These are phyloP conservation scores for Wickerhamomyces xylosicus DNA, from an alignment of 805 yeast species.

Conservation along the genomic window DNA sequence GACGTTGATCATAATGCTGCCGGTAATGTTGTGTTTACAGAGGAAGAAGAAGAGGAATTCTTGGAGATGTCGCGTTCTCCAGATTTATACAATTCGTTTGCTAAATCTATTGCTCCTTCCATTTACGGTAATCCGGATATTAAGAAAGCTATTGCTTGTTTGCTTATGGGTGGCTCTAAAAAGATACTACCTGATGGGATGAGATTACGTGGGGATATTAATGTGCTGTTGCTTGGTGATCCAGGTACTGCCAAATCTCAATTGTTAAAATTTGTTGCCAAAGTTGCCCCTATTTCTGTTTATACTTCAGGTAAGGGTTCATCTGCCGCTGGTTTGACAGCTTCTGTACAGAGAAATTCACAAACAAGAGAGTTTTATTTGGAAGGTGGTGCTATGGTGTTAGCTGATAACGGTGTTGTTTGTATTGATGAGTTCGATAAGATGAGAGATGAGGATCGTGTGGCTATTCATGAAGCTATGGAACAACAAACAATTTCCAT, in stretches of 20 bases:
- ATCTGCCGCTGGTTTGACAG: slow-evolving; percentile 98
- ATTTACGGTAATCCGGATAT: slow-evolving; percentile 91
- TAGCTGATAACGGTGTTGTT: slow-evolving; percentile 98
- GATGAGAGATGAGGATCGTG: slow-evolving; percentile 98
- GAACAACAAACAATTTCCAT: slow-evolving; percentile 98
- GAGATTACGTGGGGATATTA: slow-evolving; percentile 95
- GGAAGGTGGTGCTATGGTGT: slow-evolving; percentile 99
- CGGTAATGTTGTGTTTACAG: slow-evolving; percentile 57
- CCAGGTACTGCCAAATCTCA: slow-evolving; percentile 99
- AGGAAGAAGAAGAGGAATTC: slow-evolving; percentile 92
- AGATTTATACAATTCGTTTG: slow-evolving; percentile 73
- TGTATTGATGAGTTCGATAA: slow-evolving; percentile 99
- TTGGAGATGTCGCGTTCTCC: slow-evolving; percentile 72
- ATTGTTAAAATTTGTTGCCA: slow-evolving; percentile 87
- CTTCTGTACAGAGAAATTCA: slow-evolving; percentile 90
- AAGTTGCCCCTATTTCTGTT: slow-evolving; percentile 87
- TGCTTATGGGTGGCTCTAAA: slow-evolving; percentile 90
- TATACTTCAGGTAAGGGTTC: slow-evolving; percentile 99
- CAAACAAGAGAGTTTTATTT: slow-evolving; percentile 82
- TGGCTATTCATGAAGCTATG: slow-evolving; percentile 99
- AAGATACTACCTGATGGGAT: slow-evolving; percentile 90
- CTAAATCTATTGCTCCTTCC: slow-evolving; percentile 90
- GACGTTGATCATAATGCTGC: slow-evolving; percentile 66
- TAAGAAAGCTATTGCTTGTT: slow-evolving; percentile 86
- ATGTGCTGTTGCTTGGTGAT: slow-evolving; percentile 87